phyloP scores from a whole-genome alignment of 2,329 filamentous ascomycete genomes.

The Arthrobotrys megalospora region DNA sequence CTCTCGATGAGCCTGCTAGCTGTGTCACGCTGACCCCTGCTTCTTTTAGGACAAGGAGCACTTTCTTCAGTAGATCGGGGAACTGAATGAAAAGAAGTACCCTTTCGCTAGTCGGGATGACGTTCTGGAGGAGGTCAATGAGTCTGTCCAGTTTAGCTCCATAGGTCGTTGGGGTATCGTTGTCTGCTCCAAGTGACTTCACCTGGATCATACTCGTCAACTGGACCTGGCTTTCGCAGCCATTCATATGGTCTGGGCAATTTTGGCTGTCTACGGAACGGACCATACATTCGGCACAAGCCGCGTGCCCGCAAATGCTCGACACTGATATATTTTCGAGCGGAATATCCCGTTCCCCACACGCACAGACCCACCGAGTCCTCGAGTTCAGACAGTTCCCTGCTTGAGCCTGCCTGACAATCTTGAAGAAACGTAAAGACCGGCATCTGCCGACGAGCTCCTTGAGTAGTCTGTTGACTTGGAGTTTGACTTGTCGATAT shows the following conservation, averaged over 20 bases:
- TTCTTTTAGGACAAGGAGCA: slow-evolving; percentile 66
- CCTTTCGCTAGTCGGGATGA: slow-evolving; percentile 69
- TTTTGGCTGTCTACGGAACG: slow-evolving; percentile 12
- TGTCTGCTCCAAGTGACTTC: slow-evolving; percentile 17
- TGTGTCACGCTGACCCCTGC: slow-evolving; percentile 66
- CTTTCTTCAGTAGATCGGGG: slow-evolving; percentile 68
- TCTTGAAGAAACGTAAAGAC: slow-evolving; percentile 66
- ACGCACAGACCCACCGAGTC: slow-evolving; percentile 63
- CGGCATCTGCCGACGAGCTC: slow-evolving; percentile 66
- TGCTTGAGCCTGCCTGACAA: slow-evolving; percentile 65
- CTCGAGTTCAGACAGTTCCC: slow-evolving; percentile 12
- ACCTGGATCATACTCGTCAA: slow-evolving; percentile 19
- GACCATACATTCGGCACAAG: slow-evolving; percentile 67
- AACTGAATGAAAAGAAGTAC: slow-evolving; percentile 74
- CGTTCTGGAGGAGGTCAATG: slow-evolving; percentile 27
- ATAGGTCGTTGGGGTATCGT: slow-evolving; percentile 22
- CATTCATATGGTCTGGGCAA: slow-evolving; percentile 29
- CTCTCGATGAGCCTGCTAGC: slow-evolving; percentile 66
- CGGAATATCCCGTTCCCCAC: slow-evolving; percentile 64
- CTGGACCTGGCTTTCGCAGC: slow-evolving; percentile 32
- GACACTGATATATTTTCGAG: slow-evolving; percentile 68
- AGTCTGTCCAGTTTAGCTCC: slow-evolving; percentile 50
- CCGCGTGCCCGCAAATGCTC: slow-evolving; percentile 71
- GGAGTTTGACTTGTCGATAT: slow-evolving; percentile 1
- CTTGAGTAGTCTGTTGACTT: slow-evolving; percentile 48